Evolutionary conservation across 2,329 filamentous ascomycete species (phyloP).

Genomic region (Botrytis galanthina): DNA sequence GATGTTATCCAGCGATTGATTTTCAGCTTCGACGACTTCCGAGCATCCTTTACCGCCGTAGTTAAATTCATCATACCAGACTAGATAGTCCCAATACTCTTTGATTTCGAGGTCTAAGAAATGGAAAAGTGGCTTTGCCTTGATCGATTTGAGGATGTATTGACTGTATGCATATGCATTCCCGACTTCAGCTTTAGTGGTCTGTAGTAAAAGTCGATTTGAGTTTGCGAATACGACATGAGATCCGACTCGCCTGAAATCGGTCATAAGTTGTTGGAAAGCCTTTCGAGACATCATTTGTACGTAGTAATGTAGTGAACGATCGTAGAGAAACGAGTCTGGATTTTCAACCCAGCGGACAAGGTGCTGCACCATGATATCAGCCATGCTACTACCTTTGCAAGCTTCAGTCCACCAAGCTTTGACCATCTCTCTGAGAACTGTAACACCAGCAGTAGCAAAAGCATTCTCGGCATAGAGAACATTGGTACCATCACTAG

Average conservation of each 20-base stretch:
- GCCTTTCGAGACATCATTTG: constrained; percentile 99
- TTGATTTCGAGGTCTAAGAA: constrained; percentile 97
- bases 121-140: constrained; percentile 90
- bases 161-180: constrained; percentile 96
- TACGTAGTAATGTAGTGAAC: constrained; percentile 92
- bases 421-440: constrained; percentile 97
- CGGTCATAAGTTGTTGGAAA: constrained; percentile 93
- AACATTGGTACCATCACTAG: constrained; percentile 62
- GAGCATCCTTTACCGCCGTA: constrained; percentile 92
- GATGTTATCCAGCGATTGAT: constrained; percentile 80
- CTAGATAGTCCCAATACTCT: constrained; percentile 98
- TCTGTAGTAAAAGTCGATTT: constrained; percentile 87
- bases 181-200: constrained; percentile 92
- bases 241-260: constrained; percentile 92
- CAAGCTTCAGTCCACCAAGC: constrained; percentile 97
- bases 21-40: constrained; percentile 71
- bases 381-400: constrained; percentile 87
- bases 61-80: constrained; percentile 99
- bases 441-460: constrained; percentile 83
- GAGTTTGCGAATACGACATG: constrained; percentile 94
- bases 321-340: constrained; percentile 91
- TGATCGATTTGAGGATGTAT: constrained; percentile 97
- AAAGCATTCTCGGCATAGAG: constrained; percentile 88
- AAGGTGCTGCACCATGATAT: constrained; percentile 94
- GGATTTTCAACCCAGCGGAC: constrained; percentile 96